Percentiles rank a stretch among this genome's conserved stretches.
Evolutionary conservation across 176 grass and related monocot genomes (phyloP).

Genomic region (Carex scoparia): DNA sequence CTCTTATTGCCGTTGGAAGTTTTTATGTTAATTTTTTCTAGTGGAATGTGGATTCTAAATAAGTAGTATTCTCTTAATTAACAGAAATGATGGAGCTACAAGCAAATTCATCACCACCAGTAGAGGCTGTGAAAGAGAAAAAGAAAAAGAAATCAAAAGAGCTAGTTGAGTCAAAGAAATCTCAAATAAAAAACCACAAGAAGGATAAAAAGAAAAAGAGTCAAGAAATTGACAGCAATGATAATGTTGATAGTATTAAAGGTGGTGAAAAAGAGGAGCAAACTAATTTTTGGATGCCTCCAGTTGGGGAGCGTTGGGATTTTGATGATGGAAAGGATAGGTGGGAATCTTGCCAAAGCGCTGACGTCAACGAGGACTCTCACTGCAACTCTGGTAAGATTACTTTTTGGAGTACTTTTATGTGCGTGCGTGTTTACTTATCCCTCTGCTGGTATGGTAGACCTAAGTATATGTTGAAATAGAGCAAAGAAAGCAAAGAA

Average conservation of each 20-base stretch:
- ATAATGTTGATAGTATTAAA: constrained; percentile 33
- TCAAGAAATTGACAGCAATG: constrained; percentile 27
- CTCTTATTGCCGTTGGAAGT: not conserved
- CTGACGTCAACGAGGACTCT: constrained; percentile 27
- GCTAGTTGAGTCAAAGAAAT: constrained; percentile 26
- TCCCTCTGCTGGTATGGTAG: not conserved
- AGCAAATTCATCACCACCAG: constrained; percentile 29
- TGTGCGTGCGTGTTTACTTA: too few species aligned
- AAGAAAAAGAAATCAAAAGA: constrained; percentile 28
- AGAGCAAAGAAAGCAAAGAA: not conserved
- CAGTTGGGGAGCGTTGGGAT: constrained; percentile 70
- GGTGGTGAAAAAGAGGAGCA: constrained; percentile 44
- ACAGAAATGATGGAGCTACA: constrained; percentile 65
- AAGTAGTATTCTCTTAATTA: not conserved
- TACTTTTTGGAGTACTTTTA: not conserved
- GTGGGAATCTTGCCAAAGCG: constrained; percentile 43
- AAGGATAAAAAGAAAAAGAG: constrained; percentile 54
- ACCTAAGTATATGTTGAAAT: not conserved
- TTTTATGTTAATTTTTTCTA: not conserved
- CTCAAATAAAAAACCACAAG: constrained; percentile 31
- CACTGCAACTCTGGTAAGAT: constrained; percentile 25
- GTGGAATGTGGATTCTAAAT: constrained; percentile 10
- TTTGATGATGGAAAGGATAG: constrained; percentile 68
- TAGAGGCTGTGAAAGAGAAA: constrained; percentile 30
- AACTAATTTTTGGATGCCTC: constrained; percentile 73